These are phyloP conservation scores for Hyaloscypha hepaticicola DNA, from an alignment of 495 filamentous ascomycete genomes.

Conservation along the genomic window DNA sequence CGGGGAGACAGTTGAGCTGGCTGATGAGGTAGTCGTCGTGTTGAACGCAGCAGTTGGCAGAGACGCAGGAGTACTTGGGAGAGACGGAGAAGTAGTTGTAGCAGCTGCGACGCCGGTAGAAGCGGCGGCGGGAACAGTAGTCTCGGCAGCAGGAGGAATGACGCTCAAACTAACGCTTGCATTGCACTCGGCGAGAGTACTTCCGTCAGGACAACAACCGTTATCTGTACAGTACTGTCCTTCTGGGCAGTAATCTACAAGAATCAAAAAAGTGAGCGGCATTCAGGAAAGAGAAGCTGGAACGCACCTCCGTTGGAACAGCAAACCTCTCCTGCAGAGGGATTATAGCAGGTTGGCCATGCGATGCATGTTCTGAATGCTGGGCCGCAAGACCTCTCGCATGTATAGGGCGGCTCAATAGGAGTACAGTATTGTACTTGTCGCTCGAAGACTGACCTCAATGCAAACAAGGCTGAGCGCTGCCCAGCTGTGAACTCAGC, in stretches of 20 bases:
- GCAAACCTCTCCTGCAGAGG: conserved; percentile 1
- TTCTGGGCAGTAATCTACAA: conserved; percentile 9
- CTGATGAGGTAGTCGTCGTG: no score
- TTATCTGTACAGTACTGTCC: no score
- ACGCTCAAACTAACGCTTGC: not conserved
- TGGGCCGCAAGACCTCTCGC: conserved; percentile 5
- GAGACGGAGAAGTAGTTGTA: no score
- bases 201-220: conserved; percentile 11
- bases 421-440: not conserved
- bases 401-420: not conserved
- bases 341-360: conserved; percentile 10
- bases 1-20: no score
- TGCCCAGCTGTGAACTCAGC: no score
- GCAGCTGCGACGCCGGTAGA: not conserved
- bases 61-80: no score
- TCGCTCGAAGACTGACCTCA: not conserved
- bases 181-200: conserved; percentile 10
- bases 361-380: not conserved
- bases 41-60: no score
- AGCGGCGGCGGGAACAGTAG: not conserved
- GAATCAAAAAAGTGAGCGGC: not conserved
- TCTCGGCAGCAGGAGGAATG: conserved; percentile 6
- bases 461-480: not conserved
- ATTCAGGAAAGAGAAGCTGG: not conserved
- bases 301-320: conserved; percentile 14